phyloP scores from a whole-genome alignment of 768 basidiomycete genomes.

The Sarcodon sp. region DNA sequence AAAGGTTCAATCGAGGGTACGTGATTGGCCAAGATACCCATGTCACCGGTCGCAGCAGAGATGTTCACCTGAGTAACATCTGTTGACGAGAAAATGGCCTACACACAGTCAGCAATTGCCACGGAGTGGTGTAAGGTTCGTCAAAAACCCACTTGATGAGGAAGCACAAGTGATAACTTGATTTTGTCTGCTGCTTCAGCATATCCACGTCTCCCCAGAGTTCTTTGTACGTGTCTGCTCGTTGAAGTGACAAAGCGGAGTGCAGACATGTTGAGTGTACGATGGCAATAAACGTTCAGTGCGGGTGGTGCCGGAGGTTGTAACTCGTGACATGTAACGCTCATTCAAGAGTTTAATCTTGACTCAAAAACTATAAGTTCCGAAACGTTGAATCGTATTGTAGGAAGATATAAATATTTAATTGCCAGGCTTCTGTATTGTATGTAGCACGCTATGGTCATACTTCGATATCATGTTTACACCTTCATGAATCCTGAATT shows the following conservation, averaged over 20 bases:
- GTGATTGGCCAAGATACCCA: slow-evolving; percentile 99
- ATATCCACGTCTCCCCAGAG: slow-evolving; percentile 67
- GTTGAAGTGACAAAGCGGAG: slow-evolving; percentile 58
- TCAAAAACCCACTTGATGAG: slow-evolving; percentile 68
- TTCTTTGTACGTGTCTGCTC: slow-evolving; percentile 43
- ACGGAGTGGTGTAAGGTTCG: background rate
- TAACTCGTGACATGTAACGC: background rate
- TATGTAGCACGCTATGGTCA: no score
- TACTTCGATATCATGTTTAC: no score
- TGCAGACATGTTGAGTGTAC: slow-evolving; percentile 47
- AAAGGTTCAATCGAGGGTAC: slow-evolving; percentile 95
- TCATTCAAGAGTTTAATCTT: no score
- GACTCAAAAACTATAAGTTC: no score
- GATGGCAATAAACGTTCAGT: background rate
- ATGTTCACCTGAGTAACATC: slow-evolving; percentile 96
- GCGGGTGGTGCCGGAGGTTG: background rate
- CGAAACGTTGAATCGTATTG: background rate
- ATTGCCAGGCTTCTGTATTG: background rate
- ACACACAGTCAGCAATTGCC: slow-evolving; percentile 4
- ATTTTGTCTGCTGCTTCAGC: slow-evolving; percentile 89
- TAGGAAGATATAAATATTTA: background rate
- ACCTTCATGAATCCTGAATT: background rate
- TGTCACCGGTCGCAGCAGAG: slow-evolving; percentile 88
- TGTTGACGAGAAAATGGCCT: slow-evolving; percentile 85
- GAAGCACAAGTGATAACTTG: slow-evolving; percentile 85